phyloP scores from a whole-genome alignment of 345 rosid species.

The Conringia planisiliqua region DNA sequence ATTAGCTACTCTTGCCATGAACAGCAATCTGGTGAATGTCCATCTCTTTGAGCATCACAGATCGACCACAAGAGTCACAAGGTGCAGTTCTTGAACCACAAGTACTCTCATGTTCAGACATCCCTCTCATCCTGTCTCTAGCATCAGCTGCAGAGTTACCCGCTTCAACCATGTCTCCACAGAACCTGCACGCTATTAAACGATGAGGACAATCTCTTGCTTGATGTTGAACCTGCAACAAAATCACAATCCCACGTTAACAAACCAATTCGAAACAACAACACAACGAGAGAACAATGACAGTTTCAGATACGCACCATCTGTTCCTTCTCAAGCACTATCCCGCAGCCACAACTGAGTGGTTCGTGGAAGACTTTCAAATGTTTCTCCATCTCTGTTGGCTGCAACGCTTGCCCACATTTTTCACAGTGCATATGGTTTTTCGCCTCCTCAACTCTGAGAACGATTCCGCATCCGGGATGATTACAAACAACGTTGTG shows the following conservation, averaged over 20 bases:
- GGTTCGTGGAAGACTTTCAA: slow-evolving; percentile 91
- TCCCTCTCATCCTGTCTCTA: slow-evolving; percentile 80
- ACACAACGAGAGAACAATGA: neutral
- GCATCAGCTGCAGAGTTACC: slow-evolving; percentile 66
- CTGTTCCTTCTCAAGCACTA: slow-evolving; percentile 69
- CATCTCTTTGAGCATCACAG: slow-evolving; percentile 96
- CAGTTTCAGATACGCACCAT: slow-evolving; percentile 49
- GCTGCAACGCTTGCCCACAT: slow-evolving; percentile 82
- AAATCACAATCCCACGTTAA: neutral
- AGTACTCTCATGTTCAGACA: slow-evolving; percentile 85
- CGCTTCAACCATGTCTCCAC: slow-evolving; percentile 95
- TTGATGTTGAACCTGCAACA: slow-evolving; percentile 74
- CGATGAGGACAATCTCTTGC: slow-evolving; percentile 65
- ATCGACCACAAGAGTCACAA: slow-evolving; percentile 91
- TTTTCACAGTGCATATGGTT: slow-evolving; percentile 78
- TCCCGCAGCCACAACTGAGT: slow-evolving; percentile 73
- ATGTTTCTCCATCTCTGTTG: slow-evolving; percentile 85
- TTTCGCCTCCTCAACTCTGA: slow-evolving; percentile 69
- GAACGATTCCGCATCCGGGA: slow-evolving; percentile 70
- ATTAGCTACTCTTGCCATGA: slow-evolving; percentile 61
- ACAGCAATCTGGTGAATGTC: slow-evolving; percentile 92
- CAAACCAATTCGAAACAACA: neutral
- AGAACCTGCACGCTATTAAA: slow-evolving; percentile 71
- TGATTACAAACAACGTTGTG: slow-evolving; percentile 72
- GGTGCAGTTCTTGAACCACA: slow-evolving; percentile 96